Percentiles rank a stretch among this genome's conserved stretches.
Conservation (phyloP, 106 monocot species). For the Dendrobium huoshanense region DNA sequence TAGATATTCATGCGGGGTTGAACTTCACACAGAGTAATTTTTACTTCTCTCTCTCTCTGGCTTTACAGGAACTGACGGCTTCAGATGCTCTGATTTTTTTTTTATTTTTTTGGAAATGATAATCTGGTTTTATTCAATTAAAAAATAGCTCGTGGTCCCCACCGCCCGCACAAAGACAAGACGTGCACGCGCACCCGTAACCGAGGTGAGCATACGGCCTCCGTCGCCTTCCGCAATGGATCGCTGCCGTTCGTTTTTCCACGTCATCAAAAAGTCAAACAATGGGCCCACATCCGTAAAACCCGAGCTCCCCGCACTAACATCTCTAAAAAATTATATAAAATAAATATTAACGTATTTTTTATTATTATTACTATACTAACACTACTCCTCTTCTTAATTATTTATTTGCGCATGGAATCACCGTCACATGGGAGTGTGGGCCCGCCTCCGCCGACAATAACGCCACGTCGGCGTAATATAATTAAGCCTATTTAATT, state of each 20-base stretch:
- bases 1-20: too few relatives aligned
- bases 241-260: not conserved
- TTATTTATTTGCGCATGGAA: too few relatives aligned
- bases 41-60: too few relatives aligned
- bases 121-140: too few relatives aligned
- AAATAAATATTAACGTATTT: too few relatives aligned
- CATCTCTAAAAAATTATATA: too few relatives aligned
- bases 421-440: not conserved
- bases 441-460: not conserved
- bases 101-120: too few relatives aligned
- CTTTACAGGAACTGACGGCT: too few relatives aligned
- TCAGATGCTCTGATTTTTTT: too few relatives aligned
- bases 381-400: too few relatives aligned
- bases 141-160: not conserved
- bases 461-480: not conserved
- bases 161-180: not conserved
- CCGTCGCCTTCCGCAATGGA: not conserved
- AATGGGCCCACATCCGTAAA: not conserved
- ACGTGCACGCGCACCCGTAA: constrained; percentile 3
- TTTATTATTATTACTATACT: too few relatives aligned
- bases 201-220: not conserved
- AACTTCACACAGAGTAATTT: too few relatives aligned
- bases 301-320: not conserved
- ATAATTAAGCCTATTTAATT: not conserved
- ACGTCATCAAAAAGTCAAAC: not conserved